A percentile compares a stretch with the other conserved stretches of the same genome.
These are phyloP conservation scores for Calonectria pteridis DNA, from an alignment of 2,329 filamentous ascomycete species.

Conservation along the genomic window DNA sequence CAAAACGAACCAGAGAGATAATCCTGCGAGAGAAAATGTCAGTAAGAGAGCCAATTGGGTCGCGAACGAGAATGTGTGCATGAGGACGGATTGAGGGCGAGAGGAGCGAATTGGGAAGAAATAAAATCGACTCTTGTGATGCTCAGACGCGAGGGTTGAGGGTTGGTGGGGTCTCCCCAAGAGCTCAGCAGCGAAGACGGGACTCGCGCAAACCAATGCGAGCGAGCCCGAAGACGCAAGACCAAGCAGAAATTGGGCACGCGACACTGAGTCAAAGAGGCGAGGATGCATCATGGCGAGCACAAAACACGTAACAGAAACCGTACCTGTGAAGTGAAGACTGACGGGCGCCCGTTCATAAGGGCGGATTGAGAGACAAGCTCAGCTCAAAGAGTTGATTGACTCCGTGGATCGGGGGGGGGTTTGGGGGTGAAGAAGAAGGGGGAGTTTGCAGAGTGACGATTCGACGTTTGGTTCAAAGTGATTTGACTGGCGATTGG, in stretches of 20 bases:
- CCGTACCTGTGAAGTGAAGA: slow-evolving; percentile 87
- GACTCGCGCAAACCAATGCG: slow-evolving; percentile 2
- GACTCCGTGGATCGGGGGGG: slow-evolving; percentile 21
- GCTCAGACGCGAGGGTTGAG: slow-evolving; percentile 16
- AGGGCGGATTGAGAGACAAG: slow-evolving; percentile 68
- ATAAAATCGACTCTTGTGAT: not conserved
- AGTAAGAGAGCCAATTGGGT: slow-evolving; percentile 51
- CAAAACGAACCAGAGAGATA: slow-evolving; percentile 77
- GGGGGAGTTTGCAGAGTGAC: slow-evolving; percentile 19
- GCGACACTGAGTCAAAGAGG: not conserved
- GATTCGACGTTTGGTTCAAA: slow-evolving; percentile 21
- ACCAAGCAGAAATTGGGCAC: slow-evolving; percentile 16
- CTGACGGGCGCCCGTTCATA: slow-evolving; percentile 88
- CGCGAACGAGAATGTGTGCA: slow-evolving; percentile 11
- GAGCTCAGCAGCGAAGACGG: slow-evolving; percentile 24
- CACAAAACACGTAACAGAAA: not conserved
- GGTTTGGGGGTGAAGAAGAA: not conserved
- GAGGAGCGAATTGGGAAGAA: slow-evolving; percentile 13
- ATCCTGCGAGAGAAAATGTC: slow-evolving; percentile 66
- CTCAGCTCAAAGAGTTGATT: slow-evolving; percentile 48
- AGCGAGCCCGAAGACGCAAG: slow-evolving; percentile 1
- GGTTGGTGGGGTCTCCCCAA: slow-evolving; percentile 35
- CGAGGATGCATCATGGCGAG: not conserved
- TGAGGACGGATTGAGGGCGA: not conserved
- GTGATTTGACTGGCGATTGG: slow-evolving; percentile 5